Percentiles rank a stretch among this genome's conserved stretches.
These are phyloP conservation scores for Striga hermonthica DNA, from an alignment of 305 asterid species.

Conservation along the genomic window DNA sequence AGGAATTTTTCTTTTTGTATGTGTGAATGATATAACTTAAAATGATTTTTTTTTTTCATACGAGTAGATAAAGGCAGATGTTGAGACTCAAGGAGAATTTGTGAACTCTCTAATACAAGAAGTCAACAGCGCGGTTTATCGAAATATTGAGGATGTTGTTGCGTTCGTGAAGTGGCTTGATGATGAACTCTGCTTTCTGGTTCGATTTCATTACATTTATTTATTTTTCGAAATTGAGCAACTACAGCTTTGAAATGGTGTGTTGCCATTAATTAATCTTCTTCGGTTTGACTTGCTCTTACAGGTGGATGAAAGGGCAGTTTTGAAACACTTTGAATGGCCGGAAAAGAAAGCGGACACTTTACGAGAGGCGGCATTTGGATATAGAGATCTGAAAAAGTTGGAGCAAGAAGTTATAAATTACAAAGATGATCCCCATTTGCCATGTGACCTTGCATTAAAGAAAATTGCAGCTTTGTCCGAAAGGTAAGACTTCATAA, in stretches of 20 bases:
- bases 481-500: slow-evolving; percentile 55
- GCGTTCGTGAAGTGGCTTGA: slow-evolving; percentile 95
- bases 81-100: slow-evolving; percentile 96
- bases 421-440: slow-evolving; percentile 62
- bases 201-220: slow-evolving; percentile 32
- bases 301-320: slow-evolving; percentile 96
- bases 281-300: slow-evolving; percentile 23
- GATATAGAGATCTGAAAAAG: slow-evolving; percentile 76
- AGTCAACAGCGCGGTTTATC: slow-evolving; percentile 65
- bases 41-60: background rate
- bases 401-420: slow-evolving; percentile 67
- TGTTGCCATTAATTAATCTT: slow-evolving; percentile 18
- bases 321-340: slow-evolving; percentile 93
- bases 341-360: slow-evolving; percentile 94
- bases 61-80: slow-evolving; percentile 87
- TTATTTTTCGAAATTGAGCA: background rate
- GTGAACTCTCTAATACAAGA: slow-evolving; percentile 74
- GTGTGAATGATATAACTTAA: background rate
- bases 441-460: slow-evolving; percentile 67
- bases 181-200: slow-evolving; percentile 92
- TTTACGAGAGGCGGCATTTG: slow-evolving; percentile 91
- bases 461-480: slow-evolving; percentile 81
- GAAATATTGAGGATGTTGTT: slow-evolving; percentile 74
- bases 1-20: background rate
- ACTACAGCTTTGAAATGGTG: no score